Percentiles rank a stretch among this genome's conserved stretches.
These are phyloP conservation scores for Phtheirospermum japonicum DNA, from an alignment of 257 asterid species.

Conservation along the genomic window DNA sequence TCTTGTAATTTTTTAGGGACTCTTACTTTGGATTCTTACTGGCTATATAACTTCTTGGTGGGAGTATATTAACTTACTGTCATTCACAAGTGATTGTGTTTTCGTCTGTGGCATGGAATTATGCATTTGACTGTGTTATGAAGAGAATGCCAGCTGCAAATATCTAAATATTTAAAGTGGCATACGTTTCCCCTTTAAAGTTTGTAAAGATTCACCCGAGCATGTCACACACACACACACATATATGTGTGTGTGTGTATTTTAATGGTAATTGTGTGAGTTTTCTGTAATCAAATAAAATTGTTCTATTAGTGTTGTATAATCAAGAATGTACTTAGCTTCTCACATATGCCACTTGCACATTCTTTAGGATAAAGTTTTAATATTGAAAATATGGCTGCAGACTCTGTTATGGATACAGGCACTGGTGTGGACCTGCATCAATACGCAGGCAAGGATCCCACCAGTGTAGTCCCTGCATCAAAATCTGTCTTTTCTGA, in stretches of 20 bases:
- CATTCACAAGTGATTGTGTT: background rate
- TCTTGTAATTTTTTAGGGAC: background rate
- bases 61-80: background rate
- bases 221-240: too few species aligned
- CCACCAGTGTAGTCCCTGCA: conserved; percentile 26
- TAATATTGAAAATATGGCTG: too few species aligned
- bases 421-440: too few species aligned
- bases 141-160: background rate
- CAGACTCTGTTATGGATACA: too few species aligned
- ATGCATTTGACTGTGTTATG: background rate
- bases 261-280: too few species aligned
- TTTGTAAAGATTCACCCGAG: too few species aligned
- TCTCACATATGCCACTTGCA: background rate
- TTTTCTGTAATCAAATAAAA: too few species aligned
- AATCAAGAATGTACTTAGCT: background rate
- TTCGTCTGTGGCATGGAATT: background rate
- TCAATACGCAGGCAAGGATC: conserved; percentile 15
- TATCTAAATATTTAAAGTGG: background rate
- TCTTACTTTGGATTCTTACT: background rate
- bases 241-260: too few species aligned
- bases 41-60: background rate
- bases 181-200: background rate
- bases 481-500: conserved; percentile 23
- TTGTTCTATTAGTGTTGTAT: too few species aligned
- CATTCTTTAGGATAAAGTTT: too few species aligned